phyloP scores from a whole-genome alignment of 495 filamentous ascomycete genomes.

The Tuber calosporum region DNA sequence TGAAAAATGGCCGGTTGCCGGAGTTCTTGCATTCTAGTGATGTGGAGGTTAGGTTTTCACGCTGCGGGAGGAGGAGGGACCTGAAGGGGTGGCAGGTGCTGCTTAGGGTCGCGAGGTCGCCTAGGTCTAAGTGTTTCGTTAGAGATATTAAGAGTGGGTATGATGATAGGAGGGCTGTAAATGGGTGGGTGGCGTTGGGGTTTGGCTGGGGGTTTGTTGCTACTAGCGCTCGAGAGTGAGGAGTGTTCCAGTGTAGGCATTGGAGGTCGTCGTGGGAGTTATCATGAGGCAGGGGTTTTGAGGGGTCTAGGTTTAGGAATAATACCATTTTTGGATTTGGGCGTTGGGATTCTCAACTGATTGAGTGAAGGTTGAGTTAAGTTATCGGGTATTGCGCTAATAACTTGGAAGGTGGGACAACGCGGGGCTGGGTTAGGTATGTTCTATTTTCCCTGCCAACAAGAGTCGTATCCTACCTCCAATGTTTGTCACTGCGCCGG shows the following conservation, averaged over 20 bases:
- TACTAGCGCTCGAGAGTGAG: neutral
- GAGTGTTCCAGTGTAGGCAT: neutral
- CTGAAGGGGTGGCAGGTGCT: conserved; percentile 28
- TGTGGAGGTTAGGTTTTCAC: conserved; percentile 17
- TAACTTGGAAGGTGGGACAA: neutral
- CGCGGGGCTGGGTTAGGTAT: conserved; percentile 27
- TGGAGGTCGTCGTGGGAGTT: neutral
- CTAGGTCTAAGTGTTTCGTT: conserved; percentile 29
- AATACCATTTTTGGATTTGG: conserved; percentile 22
- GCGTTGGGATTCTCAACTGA: neutral
- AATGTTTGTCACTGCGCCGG: neutral
- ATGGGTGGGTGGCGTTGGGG: conserved; percentile 23
- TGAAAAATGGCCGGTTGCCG: neutral
- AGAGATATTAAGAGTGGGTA: conserved; percentile 33
- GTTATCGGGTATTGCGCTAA: neutral
- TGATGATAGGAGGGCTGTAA: conserved; percentile 24
- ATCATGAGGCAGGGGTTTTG: neutral
- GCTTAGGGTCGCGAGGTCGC: conserved; percentile 33
- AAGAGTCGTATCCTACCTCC: neutral
- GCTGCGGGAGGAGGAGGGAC: conserved; percentile 19
- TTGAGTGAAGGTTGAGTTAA: neutral
- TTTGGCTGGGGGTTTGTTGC: neutral
- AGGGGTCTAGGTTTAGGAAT: conserved; percentile 22
- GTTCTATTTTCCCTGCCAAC: neutral
- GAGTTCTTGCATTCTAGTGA: conserved; percentile 23